A percentile compares a stretch with the other conserved stretches of the same genome.
These are phyloP conservation scores for Haematococcus lacustris DNA, from an alignment of 139 green algal genomes.

Conservation along the genomic window DNA sequence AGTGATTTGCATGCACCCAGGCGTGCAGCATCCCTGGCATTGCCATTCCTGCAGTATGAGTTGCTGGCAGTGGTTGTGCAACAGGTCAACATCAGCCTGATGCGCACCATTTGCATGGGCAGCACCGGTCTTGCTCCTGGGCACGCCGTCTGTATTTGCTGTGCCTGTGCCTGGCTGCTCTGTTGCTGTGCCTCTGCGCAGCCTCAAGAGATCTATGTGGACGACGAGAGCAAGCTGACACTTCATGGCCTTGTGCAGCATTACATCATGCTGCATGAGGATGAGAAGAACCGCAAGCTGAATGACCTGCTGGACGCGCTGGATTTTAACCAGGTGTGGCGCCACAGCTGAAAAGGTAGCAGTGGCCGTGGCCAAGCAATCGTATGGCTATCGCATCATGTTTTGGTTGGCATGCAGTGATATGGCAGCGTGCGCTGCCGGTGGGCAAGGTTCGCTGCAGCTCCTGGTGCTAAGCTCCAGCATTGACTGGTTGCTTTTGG, in stretches of 20 bases:
- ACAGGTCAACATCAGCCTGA: no score
- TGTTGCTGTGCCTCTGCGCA: conserved; percentile 10
- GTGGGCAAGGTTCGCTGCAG: not conserved
- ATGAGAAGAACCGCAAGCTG: conserved; percentile 98
- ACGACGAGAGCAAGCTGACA: conserved; percentile 96
- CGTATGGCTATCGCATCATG: not conserved
- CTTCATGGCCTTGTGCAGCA: conserved; percentile 99
- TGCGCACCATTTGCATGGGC: no score
- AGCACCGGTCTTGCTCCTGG: no score
- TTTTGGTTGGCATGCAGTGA: not conserved
- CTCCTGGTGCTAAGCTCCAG: not conserved
- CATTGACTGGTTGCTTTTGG: not conserved
- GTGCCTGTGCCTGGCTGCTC: not conserved
- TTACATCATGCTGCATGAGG: conserved; percentile 96
- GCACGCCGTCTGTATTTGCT: no score
- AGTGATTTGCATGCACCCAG: no score
- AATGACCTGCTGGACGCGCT: conserved; percentile 97
- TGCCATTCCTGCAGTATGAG: no score
- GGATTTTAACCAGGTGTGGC: conserved; percentile 96
- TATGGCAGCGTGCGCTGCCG: not conserved
- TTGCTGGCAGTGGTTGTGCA: no score
- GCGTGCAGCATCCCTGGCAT: no score
- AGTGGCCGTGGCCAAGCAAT: not conserved
- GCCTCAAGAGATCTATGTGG: conserved; percentile 58
- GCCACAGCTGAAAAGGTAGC: not conserved